Evolutionary conservation across 768 basidiomycete genomes (phyloP), one percentile per base, ranked within the genome.

Genomic region (Suillus fuscotomentosus): DNA sequence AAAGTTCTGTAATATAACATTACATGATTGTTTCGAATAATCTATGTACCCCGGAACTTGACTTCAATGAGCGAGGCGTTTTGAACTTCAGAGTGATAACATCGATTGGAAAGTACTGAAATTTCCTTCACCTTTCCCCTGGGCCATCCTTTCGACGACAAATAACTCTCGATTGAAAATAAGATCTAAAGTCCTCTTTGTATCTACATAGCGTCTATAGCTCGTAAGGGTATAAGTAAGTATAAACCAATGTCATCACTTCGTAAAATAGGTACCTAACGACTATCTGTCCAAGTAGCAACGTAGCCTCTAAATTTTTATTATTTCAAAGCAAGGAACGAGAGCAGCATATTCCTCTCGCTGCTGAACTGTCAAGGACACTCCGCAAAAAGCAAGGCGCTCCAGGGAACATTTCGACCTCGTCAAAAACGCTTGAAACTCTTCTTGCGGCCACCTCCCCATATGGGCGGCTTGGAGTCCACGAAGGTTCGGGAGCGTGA

Each of bases 331-430:
- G 31, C 31, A 6, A 31, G 31, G 31, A 13, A 48, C 2, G 22
- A 48, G n/a, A 11, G 47, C 22, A 22, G 5, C 47, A 48, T 48
- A 48, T 48, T 48, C 47, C 3, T 2, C 22, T 48, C 11, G 47
- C 22, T 22, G n/a, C 47, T 6, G 11, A 22, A 13, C 47, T 17
- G 47, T 22, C 5, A 11, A 13, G 5, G 13, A 22, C 22, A 48
- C 47, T 22, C 1, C 47, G n/a, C 22, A 5, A 2, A 48, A 48
- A 22, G 3, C 22, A 11, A 48, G 22, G 11, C n/a, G 6, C 47
- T 70, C 68, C 20, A 71, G 64, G 14, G 70, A 70, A 31, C 72
- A 71, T 24, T 5, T 9, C 11, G 71, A 71, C 3, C 70, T 67
- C 50, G 15, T 22, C n/a, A 71, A 27, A 31, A 71, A 71, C 15